phyloP scores from a whole-genome alignment of 495 filamentous ascomycete genomes.

The Penicillium cosmopolitanum region DNA sequence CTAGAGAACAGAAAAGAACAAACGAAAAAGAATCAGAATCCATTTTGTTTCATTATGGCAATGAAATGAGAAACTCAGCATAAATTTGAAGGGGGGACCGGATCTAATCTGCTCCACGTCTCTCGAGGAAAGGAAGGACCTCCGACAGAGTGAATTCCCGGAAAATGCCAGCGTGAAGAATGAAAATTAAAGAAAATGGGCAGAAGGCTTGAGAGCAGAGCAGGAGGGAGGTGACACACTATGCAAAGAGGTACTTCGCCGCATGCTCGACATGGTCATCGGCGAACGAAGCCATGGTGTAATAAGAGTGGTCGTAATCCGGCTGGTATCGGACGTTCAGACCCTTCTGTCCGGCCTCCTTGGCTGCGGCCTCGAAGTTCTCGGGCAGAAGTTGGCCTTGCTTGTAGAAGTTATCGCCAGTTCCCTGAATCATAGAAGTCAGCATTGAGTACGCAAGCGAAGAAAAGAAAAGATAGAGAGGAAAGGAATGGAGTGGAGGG shows the following conservation, averaged over 20 bases:
- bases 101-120: too few species aligned
- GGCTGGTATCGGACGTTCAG: conserved; percentile 81
- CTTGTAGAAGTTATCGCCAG: conserved; percentile 94
- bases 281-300: conserved; percentile 85
- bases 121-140: too few species aligned
- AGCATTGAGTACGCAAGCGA: background rate
- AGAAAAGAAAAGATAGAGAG: background rate
- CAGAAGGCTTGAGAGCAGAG: conserved; percentile 12
- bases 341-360: conserved; percentile 67
- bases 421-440: conserved; percentile 56
- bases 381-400: conserved; percentile 90
- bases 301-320: conserved; percentile 97
- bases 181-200: conserved; percentile 11
- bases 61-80: too few species aligned
- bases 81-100: too few species aligned
- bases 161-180: background rate
- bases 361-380: conserved; percentile 82
- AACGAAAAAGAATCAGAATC: too few species aligned
- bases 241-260: conserved; percentile 75
- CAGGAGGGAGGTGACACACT: conserved; percentile 44
- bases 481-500: background rate
- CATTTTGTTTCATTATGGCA: too few species aligned
- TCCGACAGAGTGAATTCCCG: too few species aligned
- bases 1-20: too few species aligned
- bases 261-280: conserved; percentile 90